These are phyloP conservation scores for Eimeria necatrix DNA, from an alignment of 169 alveolate species.

Conservation along the genomic window DNA sequence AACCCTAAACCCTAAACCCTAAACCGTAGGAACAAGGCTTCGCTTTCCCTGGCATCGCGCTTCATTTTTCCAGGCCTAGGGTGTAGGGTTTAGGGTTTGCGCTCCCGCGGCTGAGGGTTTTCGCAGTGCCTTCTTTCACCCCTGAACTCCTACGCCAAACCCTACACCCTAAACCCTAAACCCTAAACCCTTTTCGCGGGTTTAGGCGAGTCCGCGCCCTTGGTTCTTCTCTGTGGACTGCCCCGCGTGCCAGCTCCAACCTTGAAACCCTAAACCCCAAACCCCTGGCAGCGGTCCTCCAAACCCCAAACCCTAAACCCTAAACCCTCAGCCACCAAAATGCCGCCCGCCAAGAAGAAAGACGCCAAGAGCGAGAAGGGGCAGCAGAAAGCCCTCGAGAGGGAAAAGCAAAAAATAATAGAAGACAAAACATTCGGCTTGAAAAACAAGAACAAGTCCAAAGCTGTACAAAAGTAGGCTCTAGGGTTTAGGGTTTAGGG, in stretches of 20 bases:
- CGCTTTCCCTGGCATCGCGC: too few species aligned
- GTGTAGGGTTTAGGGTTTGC: neutral
- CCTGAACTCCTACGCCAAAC: neutral
- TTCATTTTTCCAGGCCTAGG: neutral
- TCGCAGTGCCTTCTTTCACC: neutral
- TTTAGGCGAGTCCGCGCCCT: neutral
- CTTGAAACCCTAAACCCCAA: neutral
- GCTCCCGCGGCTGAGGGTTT: neutral
- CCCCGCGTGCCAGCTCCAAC: too few species aligned
- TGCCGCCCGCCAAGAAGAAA: constrained; percentile 78
- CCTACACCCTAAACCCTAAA: neutral
- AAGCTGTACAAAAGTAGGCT: constrained; percentile 96
- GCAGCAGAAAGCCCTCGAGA: constrained; percentile 93
- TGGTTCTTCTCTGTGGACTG: too few species aligned
- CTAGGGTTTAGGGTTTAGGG: neutral
- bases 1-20: too few species aligned
- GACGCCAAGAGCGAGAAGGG: constrained; percentile 76
- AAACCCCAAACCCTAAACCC: neutral
- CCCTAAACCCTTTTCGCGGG: neutral
- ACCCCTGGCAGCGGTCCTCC: too few species aligned
- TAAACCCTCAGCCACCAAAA: neutral
- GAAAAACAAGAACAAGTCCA: constrained; percentile 98
- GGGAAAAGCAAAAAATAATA: constrained; percentile 97
- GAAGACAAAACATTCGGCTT: constrained; percentile 99
- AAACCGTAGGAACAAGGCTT: too few species aligned